phyloP scores from a whole-genome alignment of 176 grass and related monocot species.

The Ensete glaucum region DNA sequence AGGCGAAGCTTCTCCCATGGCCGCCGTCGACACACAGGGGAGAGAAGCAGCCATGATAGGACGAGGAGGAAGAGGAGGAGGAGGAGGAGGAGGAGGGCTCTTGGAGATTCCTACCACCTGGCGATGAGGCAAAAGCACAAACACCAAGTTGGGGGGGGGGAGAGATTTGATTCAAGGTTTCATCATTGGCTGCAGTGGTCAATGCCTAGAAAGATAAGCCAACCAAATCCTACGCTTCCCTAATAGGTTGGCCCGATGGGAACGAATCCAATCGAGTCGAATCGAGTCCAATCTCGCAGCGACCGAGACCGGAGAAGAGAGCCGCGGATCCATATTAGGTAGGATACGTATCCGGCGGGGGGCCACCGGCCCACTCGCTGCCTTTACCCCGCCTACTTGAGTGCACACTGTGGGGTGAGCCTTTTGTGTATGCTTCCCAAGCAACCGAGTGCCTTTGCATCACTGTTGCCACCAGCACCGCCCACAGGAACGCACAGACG shows the following conservation, averaged over 20 bases:
- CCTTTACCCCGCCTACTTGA: too few species aligned
- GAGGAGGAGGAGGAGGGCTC: too few species aligned
- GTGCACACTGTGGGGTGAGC: too few species aligned
- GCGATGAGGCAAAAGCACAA: neutral
- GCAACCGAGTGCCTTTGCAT: too few species aligned
- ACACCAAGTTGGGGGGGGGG: neutral
- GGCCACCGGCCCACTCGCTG: too few species aligned
- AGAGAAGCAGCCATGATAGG: neutral
- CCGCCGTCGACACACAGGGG: neutral
- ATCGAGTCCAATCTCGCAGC: conserved; percentile 20
- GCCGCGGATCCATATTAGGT: neutral
- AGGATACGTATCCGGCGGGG: too few species aligned
- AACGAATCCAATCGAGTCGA: conserved; percentile 8
- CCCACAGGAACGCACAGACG: too few species aligned
- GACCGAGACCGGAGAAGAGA: neutral
- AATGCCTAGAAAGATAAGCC: conserved; percentile 37
- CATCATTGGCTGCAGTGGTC: conserved; percentile 20
- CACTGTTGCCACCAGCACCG: too few species aligned
- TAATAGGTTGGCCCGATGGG: conserved; percentile 4
- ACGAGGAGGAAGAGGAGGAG: too few species aligned
- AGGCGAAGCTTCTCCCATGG: neutral
- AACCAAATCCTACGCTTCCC: conserved; percentile 25
- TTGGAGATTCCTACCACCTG: neutral
- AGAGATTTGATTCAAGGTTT: neutral
- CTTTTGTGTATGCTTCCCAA: too few species aligned